phyloP scores from a whole-genome alignment of 2,329 filamentous ascomycete species.

The Epichloe elymi region DNA sequence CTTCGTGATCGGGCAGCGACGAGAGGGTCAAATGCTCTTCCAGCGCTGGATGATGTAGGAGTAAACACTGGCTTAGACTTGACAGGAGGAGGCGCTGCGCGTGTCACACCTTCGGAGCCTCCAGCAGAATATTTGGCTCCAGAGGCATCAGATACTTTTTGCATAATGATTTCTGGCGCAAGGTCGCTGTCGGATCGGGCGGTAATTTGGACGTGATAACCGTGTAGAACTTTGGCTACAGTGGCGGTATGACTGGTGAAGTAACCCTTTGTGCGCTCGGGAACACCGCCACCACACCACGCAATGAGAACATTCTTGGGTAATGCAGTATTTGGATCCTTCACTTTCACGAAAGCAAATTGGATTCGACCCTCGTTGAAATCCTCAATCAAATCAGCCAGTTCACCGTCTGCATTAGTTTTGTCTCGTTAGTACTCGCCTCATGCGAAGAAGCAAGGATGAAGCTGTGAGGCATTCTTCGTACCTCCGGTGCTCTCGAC shows the following conservation, averaged over 20 bases:
- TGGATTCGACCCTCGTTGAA: slow-evolving; percentile 95
- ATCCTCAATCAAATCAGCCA: slow-evolving; percentile 81
- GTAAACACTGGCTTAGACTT: slow-evolving; percentile 88
- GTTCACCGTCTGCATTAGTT: slow-evolving; percentile 64
- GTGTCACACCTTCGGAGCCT: slow-evolving; percentile 38
- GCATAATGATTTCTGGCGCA: slow-evolving; percentile 73
- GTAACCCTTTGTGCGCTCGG: slow-evolving; percentile 96
- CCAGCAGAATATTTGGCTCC: slow-evolving; percentile 83
- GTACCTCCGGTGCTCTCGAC: slow-evolving; percentile 82
- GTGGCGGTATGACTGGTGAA: slow-evolving; percentile 89
- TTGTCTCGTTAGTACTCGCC: slow-evolving; percentile 9
- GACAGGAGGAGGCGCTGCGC: slow-evolving; percentile 51
- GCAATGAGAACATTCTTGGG: slow-evolving; percentile 90
- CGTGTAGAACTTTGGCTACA: slow-evolving; percentile 84
- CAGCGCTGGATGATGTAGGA: slow-evolving; percentile 46
- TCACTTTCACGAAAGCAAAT: slow-evolving; percentile 93
- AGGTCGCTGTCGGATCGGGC: slow-evolving; percentile 85
- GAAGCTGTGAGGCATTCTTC: slow-evolving; percentile 3
- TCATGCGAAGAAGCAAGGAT: not conserved
- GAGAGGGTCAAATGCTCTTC: slow-evolving; percentile 50
- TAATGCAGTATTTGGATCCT: slow-evolving; percentile 78
- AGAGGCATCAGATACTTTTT: slow-evolving; percentile 89
- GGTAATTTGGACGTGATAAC: slow-evolving; percentile 95
- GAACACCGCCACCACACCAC: slow-evolving; percentile 95
- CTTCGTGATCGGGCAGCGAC: slow-evolving; percentile 49